A percentile compares a stretch with the other conserved stretches of the same genome.
Conservation (phyloP, 495 filamentous ascomycete genomes). For the Penicillium daleae region DNA sequence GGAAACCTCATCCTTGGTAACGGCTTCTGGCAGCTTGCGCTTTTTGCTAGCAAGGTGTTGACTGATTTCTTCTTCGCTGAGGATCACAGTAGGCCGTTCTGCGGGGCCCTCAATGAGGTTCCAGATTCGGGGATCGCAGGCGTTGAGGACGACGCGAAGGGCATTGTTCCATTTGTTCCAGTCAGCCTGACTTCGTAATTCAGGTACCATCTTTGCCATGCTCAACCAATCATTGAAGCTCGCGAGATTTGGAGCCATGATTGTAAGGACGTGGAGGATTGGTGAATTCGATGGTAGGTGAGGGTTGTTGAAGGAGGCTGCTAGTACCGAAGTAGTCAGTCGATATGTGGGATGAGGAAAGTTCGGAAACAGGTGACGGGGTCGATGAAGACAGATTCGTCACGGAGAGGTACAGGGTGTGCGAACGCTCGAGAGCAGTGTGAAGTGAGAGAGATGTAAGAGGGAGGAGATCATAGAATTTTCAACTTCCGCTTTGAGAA, state of each 20-base stretch:
- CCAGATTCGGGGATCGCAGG: background rate
- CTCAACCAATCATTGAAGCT: background rate
- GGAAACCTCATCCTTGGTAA: background rate
- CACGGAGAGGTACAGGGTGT: too few relatives aligned
- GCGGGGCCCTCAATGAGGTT: background rate
- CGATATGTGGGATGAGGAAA: too few relatives aligned
- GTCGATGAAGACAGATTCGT: too few relatives aligned
- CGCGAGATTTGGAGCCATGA: background rate
- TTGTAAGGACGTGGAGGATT: background rate
- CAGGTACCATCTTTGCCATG: background rate
- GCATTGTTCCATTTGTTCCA: background rate
- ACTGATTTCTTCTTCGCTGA: background rate
- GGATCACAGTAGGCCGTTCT: background rate
- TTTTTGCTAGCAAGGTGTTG: background rate
- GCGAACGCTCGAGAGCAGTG: too few relatives aligned
- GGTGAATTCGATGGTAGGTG: background rate
- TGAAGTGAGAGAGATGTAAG: too few relatives aligned
- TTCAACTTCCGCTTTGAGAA: too few relatives aligned
- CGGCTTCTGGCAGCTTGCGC: background rate
- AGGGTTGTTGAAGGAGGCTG: too few relatives aligned
- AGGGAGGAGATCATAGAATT: too few relatives aligned
- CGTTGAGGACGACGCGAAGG: background rate
- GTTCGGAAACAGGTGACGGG: too few relatives aligned
- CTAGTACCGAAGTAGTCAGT: too few relatives aligned
- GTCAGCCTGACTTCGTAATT: background rate